phyloP scores from a whole-genome alignment of 2,329 filamentous ascomycete species.

The Xylariaceae sp. region DNA sequence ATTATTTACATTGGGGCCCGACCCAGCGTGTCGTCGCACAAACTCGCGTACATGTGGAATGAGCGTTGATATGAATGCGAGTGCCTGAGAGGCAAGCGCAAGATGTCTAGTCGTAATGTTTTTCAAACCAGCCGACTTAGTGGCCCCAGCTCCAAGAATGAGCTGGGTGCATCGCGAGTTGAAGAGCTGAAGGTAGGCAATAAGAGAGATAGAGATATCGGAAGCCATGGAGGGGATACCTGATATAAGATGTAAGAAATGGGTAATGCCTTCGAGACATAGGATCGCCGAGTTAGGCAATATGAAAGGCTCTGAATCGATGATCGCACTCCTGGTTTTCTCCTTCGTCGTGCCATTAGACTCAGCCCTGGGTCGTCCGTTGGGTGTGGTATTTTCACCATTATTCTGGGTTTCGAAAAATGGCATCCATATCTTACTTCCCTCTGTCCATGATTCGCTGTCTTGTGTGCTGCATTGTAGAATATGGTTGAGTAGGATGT shows the following conservation, averaged over 20 bases:
- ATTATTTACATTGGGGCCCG: constrained; percentile 47
- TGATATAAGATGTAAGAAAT: constrained; percentile 81
- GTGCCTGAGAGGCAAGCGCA: constrained; percentile 85
- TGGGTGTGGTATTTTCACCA: constrained; percentile 36
- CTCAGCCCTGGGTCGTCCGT: constrained; percentile 45
- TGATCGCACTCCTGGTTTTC: constrained; percentile 72
- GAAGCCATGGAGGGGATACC: constrained; percentile 88
- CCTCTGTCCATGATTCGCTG: constrained; percentile 68
- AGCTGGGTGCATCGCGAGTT: constrained; percentile 96
- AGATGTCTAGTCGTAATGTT: constrained; percentile 97
- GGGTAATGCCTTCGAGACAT: constrained; percentile 80
- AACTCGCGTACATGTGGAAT: constrained; percentile 93
- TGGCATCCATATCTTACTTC: constrained; percentile 63
- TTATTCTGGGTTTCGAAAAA: constrained; percentile 46
- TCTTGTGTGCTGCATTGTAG: constrained; percentile 75
- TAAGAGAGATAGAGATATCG: constrained; percentile 78
- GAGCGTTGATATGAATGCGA: constrained; percentile 85
- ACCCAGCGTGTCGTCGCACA: constrained; percentile 74
- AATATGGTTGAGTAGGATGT: constrained; percentile 65
- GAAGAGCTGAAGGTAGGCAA: constrained; percentile 90
- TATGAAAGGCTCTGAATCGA: constrained; percentile 85
- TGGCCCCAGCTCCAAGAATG: constrained; percentile 93
- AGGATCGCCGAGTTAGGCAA: constrained; percentile 83
- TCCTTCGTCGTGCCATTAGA: constrained; percentile 62
- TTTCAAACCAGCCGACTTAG: constrained; percentile 83